Conservation (phyloP, 345 rosid species). For the Kernera saxatilis region DNA sequence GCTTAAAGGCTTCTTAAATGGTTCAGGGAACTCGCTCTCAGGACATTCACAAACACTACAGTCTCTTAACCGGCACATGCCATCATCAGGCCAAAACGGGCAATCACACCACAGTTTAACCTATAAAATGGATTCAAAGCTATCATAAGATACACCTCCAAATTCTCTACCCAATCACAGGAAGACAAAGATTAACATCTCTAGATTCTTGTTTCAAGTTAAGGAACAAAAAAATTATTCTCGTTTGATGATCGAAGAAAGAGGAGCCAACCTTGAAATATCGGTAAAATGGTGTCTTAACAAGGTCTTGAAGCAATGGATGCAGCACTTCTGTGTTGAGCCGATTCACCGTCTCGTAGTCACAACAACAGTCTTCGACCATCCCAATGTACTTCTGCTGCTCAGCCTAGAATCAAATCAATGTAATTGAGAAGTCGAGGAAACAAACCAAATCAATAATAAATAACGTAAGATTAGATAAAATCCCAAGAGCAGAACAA, state of each 20-base stretch:
- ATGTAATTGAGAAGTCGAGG: neutral
- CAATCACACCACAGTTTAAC: conserved; percentile 97
- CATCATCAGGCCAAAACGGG: conserved; percentile 97
- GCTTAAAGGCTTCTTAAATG: conserved; percentile 61
- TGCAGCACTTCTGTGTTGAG: conserved; percentile 60
- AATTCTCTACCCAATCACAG: neutral
- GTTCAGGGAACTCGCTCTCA: conserved; percentile 82
- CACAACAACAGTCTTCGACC: conserved; percentile 89
- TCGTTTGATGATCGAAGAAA: neutral
- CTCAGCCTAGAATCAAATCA: conserved; percentile 25
- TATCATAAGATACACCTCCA: neutral
- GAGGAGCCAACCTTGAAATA: conserved; percentile 70
- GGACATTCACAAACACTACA: conserved; percentile 98
- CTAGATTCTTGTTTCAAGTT: neutral
- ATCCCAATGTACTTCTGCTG: conserved; percentile 52
- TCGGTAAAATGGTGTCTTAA: conserved; percentile 70
- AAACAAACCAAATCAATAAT: neutral
- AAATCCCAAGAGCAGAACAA: too few relatives aligned
- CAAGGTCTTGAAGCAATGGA: conserved; percentile 80
- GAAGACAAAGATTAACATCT: neutral
- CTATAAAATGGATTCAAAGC: conserved; percentile 33
- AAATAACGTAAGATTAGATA: neutral
- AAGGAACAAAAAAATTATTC: neutral
- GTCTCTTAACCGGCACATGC: conserved; percentile 90
- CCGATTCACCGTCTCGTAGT: conserved; percentile 76